Conservation (phyloP, 192 early-diverging fungal genomes). For the Backusella tarrabulga region DNA sequence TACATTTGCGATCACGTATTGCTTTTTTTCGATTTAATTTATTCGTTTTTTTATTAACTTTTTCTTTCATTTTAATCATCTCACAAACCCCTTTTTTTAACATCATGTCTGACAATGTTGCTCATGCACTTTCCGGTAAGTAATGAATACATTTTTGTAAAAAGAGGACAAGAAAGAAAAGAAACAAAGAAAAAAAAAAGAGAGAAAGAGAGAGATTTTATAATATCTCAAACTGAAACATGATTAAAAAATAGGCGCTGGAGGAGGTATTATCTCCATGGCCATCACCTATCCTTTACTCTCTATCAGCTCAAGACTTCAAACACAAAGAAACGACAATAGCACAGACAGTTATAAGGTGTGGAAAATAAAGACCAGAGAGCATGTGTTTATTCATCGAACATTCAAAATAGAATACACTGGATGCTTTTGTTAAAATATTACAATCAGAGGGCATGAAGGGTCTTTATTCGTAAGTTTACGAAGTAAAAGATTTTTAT, state of each 20-base stretch:
- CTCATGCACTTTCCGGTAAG: conserved; percentile 73
- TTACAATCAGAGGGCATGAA: conserved; percentile 81
- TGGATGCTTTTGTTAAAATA: conserved; percentile 86
- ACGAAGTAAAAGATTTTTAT: background rate
- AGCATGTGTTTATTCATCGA: background rate
- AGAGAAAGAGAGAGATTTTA: background rate
- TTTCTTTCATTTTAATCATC: conserved; percentile 12
- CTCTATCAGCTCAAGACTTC: conserved; percentile 76
- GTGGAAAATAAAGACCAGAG: background rate
- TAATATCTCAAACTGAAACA: conserved; percentile 22
- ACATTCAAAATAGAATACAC: conserved; percentile 40
- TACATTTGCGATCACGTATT: conserved; percentile 1
- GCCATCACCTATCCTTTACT: conserved; percentile 89
- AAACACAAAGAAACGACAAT: conserved; percentile 65
- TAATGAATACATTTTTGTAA: conserved; percentile 6
- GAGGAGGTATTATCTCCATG: conserved; percentile 90
- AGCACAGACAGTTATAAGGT: conserved; percentile 65
- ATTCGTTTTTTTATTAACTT: background rate
- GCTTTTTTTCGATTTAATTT: conserved; percentile 23
- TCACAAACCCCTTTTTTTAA: conserved; percentile 15
- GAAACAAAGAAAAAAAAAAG: background rate
- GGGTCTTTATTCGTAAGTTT: conserved; percentile 85
- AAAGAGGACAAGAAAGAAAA: background rate
- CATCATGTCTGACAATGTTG: conserved; percentile 78
- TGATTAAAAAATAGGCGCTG: conserved; percentile 56